Base-by-base conservation (phyloP, 192 early-diverging fungal species). In the Linnemannia exigua region DNA sequence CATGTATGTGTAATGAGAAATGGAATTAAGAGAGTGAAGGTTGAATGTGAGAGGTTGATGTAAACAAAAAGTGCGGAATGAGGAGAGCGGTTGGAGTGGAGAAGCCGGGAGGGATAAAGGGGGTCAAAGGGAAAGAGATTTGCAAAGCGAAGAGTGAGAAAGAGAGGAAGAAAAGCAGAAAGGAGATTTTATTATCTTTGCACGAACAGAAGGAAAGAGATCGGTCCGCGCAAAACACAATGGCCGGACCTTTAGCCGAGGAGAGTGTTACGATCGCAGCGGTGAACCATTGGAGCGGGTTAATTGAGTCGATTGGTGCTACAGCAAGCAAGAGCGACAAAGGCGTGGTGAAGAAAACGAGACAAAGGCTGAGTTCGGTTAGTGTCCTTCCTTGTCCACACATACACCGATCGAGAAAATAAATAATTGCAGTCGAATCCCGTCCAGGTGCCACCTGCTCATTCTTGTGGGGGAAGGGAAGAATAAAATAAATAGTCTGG, bases 1-100 rank as follows among this genome's bases (percentile, higher is more conserved):
- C 77, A 79, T 79, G 17, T 48, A 46, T 47, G 38, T 70, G 22
- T n/a, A 22, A 22, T 33, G 20, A 33, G 63, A 0, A 79, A 44
- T 51, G 58, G 28, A 33, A 71, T 28, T 25, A 16, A 1, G 74
- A 38, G 19, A 38, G 58, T 63, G 11, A 8, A 38, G 37, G 41
- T 44, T 37, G 6, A 33, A 69, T 69, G 37, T 17, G n/a, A 7
- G 31, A 14, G 37, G 17, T 16, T 15, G 31, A 37, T 31, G 74
- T 28, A 22, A 14, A 25, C 9, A 54, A 46, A 15, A 38, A 63
- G 19, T 11, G 51, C 11, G 20, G 6, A 28, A 61, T 22, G 58
- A 3, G 58, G 15, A 14, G 25, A 28, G 25, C 31, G 38, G 58
- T 15, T 35, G 38, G 38, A 37, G 28, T 28, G n/a, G 28, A 46